Conservation (phyloP, 1,139 yeast species). For the Sugiyamaella neomexicana region DNA sequence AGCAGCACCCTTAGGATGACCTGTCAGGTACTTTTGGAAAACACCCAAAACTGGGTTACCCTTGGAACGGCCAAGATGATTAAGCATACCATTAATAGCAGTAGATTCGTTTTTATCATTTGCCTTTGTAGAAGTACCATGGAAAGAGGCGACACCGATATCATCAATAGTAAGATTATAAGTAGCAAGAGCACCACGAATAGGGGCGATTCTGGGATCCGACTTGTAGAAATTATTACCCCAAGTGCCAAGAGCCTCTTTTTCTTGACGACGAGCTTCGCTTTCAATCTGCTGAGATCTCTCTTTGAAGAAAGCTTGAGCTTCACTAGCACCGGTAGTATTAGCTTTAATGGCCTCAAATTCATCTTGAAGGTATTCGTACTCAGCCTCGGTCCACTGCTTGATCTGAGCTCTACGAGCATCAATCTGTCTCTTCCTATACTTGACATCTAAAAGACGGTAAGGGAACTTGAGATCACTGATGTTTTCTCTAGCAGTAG, state of each 20-base stretch:
- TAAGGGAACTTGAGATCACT: conserved; percentile 79
- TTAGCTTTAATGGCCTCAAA: conserved; percentile 53
- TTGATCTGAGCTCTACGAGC: conserved; percentile 76
- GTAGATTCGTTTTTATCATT: conserved; percentile 97
- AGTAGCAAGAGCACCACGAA: conserved; percentile 95
- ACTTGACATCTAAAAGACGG: conserved; percentile 81
- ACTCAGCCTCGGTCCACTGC: conserved; percentile 82
- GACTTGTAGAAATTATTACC: conserved; percentile 91
- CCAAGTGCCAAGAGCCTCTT: conserved; percentile 89
- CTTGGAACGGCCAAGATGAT: conserved; percentile 91
- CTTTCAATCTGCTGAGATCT: conserved; percentile 84
- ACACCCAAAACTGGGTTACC: conserved; percentile 98
- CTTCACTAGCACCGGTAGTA: conserved; percentile 43
- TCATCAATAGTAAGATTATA: conserved; percentile 93
- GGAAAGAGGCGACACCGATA: conserved; percentile 97
- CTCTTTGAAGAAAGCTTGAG: conserved; percentile 64
- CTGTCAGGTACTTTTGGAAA: conserved; percentile 97
- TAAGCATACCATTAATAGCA: conserved; percentile 87
- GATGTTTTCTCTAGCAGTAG: conserved; percentile 94
- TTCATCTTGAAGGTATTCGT: conserved; percentile 68
- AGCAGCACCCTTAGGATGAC: conserved; percentile 99
- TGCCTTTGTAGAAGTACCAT: conserved; percentile 97
- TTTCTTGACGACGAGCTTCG: conserved; percentile 82
- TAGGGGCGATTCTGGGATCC: conserved; percentile 94
- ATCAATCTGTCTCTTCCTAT: conserved; percentile 90